Base-by-base conservation (phyloP, 768 basidiomycete genomes). In the Boletus patriciae region DNA sequence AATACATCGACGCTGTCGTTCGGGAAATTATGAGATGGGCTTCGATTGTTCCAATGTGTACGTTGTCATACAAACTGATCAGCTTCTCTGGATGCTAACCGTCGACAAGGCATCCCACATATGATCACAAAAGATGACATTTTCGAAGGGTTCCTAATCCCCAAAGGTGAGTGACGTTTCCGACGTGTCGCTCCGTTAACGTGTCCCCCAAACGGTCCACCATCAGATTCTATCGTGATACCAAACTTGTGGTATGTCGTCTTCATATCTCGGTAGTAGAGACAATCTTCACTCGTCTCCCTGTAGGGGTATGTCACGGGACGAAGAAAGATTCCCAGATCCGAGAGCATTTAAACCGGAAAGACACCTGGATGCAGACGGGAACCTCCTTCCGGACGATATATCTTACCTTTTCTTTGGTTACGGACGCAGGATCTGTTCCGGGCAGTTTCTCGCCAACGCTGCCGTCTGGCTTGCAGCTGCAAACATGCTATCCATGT, bases 141-240 rank as follows among this genome's bases (percentile, higher is more conserved):
- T 16, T 80, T 78, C 52, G 66, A 74, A 36, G 74, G 76, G 13
- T 78, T 78, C 41, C 65, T 78, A 3, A 86, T 86, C 52, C 84
- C 84, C 7, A 76, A 77, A 54, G 84, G 83, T 59, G n/a, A 18
- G 59, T 41, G 6, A 16, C 16, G 16, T 44, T 13, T 34, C 18
- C 27, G 29, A 25, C 13, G 13, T n/a, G n/a, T 38, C 18, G 18
- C 9, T 50, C 42, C 23, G 19, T 29, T 34, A 18, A n/a, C 3
- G n/a, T n/a, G 4, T 19, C 31, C 9, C 16, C 6, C 31, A 58
- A 8, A 62, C 11, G 31, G 8, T n/a, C 11, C 6, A 29, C 21
- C n/a, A 4, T 18, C 46, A 70, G 69, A 62, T 37, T 46, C 66
- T n/a, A 18, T 57, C 42, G 52, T 70, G 6, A 51, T 70, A 50